Base-by-base conservation (phyloP, 2,329 filamentous ascomycete species). In the Claviceps digitariae region DNA sequence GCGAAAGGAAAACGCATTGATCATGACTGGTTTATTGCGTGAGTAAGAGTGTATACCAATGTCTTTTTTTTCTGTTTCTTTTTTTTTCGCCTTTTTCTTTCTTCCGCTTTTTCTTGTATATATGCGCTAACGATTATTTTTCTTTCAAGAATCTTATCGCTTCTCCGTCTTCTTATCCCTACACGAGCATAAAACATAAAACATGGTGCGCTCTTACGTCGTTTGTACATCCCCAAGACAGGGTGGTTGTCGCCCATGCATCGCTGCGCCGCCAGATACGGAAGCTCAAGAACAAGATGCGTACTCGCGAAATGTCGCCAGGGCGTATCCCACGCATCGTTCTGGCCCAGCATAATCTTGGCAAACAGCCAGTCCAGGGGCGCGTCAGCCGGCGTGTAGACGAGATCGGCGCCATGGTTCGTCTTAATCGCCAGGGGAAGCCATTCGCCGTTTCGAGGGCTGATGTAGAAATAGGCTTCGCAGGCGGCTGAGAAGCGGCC, bases 291-390 rank as follows among this genome's bases (percentile, higher is more conserved):
- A 12, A 73, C 67, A 17, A 65, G 67, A 56, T 77, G 74, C 0
- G 69, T 70, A n/a, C 61, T 61, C 1, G 68, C 67, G 1, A 76
- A 61, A 56, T 76, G 73, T 53, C 68, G 66, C 61, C 67, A 70
- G 51, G 74, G 70, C 0, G 64, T 63, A 54, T 71, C 67, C 61
- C 70, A 75, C 38, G 75, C 64, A 56, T 76, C 72, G 50, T 76
- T 75, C 27, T 64, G 61, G 50, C 75, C 74, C 59, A 73, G 74
- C 58, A 73, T 66, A 45, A 75, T 70, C 63, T 77, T 77, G 6
- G 74, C 75, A 4, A 77, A 60, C 6, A 74, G 60, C 74, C 74
- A 77, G 60, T 78, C 74, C n/a, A 68, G 66, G 3, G 59, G 25
- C 0, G 56, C 51, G 54, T 77, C 74, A 1, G 65, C 58, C 2